Evolutionary conservation across 2,329 filamentous ascomycete genomes (phyloP).

Genomic region (Pseudogymnoascus verrucosus): DNA sequence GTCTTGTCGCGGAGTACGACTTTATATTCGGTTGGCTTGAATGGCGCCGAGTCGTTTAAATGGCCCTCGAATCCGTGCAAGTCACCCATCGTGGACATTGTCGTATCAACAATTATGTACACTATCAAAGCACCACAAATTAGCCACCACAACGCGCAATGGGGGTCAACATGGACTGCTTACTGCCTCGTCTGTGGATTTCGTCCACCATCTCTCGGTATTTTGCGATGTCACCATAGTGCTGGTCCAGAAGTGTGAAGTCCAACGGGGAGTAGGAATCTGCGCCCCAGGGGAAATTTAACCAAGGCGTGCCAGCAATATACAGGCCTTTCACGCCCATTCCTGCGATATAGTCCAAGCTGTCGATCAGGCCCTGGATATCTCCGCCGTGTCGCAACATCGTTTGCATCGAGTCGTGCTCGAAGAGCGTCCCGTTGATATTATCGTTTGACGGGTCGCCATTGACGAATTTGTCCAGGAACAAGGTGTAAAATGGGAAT

Average conservation of each 20-base stretch:
- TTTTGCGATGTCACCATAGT: constrained; percentile 49
- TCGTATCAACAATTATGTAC: constrained; percentile 60
- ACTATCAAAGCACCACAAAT: constrained; percentile 24
- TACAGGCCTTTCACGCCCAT: constrained; percentile 56
- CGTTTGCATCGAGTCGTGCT: constrained; percentile 51
- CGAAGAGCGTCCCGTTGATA: constrained; percentile 51
- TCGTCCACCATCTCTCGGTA: constrained; percentile 51
- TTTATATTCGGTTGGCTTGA: constrained; percentile 46
- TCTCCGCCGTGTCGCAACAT: constrained; percentile 58
- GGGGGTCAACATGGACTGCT: neutral
- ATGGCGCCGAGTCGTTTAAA: constrained; percentile 51
- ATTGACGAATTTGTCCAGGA: constrained; percentile 56
- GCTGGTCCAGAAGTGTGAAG: constrained; percentile 53
- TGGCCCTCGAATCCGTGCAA: constrained; percentile 52
- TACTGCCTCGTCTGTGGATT: constrained; percentile 46
- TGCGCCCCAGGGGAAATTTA: constrained; percentile 57
- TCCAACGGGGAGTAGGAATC: constrained; percentile 51
- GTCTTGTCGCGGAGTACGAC: constrained; percentile 35
- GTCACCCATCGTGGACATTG: constrained; percentile 56
- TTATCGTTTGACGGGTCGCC: constrained; percentile 58
- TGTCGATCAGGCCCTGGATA: constrained; percentile 47
- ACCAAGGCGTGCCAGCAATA: constrained; percentile 55
- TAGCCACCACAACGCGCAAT: neutral
- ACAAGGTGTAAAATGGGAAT: constrained; percentile 57
- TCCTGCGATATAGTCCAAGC: constrained; percentile 55